Base-by-base conservation (phyloP, 768 basidiomycete species). In the Leccinum ochraceum region DNA sequence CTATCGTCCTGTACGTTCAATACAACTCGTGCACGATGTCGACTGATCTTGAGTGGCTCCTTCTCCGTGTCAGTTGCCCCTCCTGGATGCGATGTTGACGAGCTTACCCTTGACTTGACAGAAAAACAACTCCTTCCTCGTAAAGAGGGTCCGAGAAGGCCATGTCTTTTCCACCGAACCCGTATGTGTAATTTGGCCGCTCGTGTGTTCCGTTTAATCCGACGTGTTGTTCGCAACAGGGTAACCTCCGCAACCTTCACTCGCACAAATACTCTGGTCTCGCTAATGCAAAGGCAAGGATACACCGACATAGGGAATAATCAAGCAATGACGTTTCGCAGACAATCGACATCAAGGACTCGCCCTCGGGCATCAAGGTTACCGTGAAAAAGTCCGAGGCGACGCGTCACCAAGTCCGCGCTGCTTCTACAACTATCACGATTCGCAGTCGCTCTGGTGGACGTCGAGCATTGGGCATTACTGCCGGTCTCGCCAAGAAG, bases 211-310 rank as follows among this genome's bases (percentile, higher is more conserved):
- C 39, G 26, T 14, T 20, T n/a, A 46, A 37, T 28, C 55, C 9
- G 60, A 69, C 66, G 20, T 39, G 57, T 62, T 32, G 1, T 1
- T 49, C 53, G 20, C 42, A 8, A 59, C 60, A 93, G 92, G 94
- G 91, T 67, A 94, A 94, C 80, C 86, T 94, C 75, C 80, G 83
- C 61, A 94, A 91, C 80, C 69, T 93, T 66, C 90, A 95, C 81
- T 95, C 94, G n/a, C 82, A 84, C 83, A 96, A 95, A 74, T 94
- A 83, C 82, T 96, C 94, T 61, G 93, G 94, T 60, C 80, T 95
- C 61, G 86, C 89, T 70, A 95, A 95, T 82, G 64, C 80, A 70
- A 94, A 90, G 86, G 90, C 89, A 59, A 61, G 76, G 36, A 30
- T 24, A 13, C 44, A 48, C 2, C 11, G 20, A 30, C 34, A 5